phyloP scores from a whole-genome alignment of 192 early-diverging fungal genomes.

The Coemansia sp. region DNA sequence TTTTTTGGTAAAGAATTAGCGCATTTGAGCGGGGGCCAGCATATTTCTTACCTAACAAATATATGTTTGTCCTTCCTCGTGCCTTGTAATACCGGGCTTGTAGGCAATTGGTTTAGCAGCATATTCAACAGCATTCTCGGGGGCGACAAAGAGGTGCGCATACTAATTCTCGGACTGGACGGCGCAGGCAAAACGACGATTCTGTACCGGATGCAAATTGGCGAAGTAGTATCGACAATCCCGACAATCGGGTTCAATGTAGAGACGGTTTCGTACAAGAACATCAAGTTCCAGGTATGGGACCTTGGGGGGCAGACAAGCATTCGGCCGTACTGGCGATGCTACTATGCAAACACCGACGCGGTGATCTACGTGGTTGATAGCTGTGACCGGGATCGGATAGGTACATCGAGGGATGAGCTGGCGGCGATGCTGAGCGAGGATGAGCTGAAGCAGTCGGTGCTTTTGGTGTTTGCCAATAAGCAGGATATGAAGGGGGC shows the following conservation, averaged over 20 bases:
- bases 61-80: too few species aligned
- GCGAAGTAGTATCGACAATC: slow-evolving; percentile 96
- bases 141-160: slow-evolving; percentile 94
- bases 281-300: slow-evolving; percentile 99
- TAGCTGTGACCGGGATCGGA: slow-evolving; percentile 84
- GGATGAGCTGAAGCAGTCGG: slow-evolving; percentile 86
- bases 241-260: slow-evolving; percentile 89
- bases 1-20: too few species aligned
- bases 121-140: slow-evolving; percentile 62
- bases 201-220: slow-evolving; percentile 91
- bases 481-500: slow-evolving; percentile 98
- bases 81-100: too few species aligned
- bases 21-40: too few species aligned
- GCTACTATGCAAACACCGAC: slow-evolving; percentile 99
- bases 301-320: slow-evolving; percentile 89
- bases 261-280: slow-evolving; percentile 93
- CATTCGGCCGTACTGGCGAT: slow-evolving; percentile 96
- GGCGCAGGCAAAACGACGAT: slow-evolving; percentile 98
- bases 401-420: slow-evolving; percentile 85
- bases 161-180: slow-evolving; percentile 94
- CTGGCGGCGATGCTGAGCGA: slow-evolving; percentile 91
- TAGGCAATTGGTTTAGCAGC: slow-evolving; percentile 36
- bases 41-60: too few species aligned
- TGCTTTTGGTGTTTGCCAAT: slow-evolving; percentile 93
- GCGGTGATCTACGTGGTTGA: slow-evolving; percentile 98